Percentiles rank a stretch among this genome's conserved stretches.
Evolutionary conservation across 2,329 filamentous ascomycete species (phyloP).

Genomic region (Beauveria medogensis): DNA sequence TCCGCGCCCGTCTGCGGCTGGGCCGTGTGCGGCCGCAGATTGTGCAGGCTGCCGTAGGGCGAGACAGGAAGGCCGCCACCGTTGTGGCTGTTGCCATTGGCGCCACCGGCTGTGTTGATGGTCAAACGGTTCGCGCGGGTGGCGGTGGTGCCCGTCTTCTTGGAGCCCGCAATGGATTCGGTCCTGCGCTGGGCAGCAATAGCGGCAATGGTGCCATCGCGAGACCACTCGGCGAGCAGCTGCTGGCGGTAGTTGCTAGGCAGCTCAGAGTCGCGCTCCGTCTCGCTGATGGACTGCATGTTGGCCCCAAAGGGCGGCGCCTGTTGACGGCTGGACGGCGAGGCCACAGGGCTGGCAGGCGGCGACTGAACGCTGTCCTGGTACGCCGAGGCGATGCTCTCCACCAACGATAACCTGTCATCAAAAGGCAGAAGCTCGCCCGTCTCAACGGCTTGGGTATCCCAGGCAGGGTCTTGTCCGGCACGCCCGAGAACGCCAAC

Average conservation of each 20-base stretch:
- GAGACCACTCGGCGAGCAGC: slow-evolving; percentile 73
- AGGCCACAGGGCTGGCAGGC: slow-evolving; percentile 59
- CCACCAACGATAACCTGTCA: slow-evolving; percentile 61
- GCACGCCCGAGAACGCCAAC: slow-evolving; percentile 47
- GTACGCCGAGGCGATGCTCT: slow-evolving; percentile 67
- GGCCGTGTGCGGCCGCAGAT: slow-evolving; percentile 41
- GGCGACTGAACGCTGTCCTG: slow-evolving; percentile 53
- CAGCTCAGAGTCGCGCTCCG: slow-evolving; percentile 44
- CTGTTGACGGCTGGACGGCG: slow-evolving; percentile 51
- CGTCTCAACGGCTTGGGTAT: slow-evolving; percentile 47
- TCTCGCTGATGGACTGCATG: slow-evolving; percentile 30
- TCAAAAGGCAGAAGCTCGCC: slow-evolving; percentile 69
- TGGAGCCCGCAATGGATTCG: slow-evolving; percentile 68
- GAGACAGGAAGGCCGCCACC: slow-evolving; percentile 31
- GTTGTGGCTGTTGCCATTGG: slow-evolving; percentile 25
- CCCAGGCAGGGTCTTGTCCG: slow-evolving; percentile 36
- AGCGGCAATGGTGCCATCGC: slow-evolving; percentile 61
- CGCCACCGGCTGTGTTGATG: slow-evolving; percentile 38
- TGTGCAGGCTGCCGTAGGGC: slow-evolving; percentile 42
- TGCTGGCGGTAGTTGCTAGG: slow-evolving; percentile 62
- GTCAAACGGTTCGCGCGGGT: slow-evolving; percentile 47
- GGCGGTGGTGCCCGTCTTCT: slow-evolving; percentile 52
- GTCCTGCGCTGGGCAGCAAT: slow-evolving; percentile 63
- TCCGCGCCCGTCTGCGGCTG: slow-evolving; percentile 27
- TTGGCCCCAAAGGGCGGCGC: slow-evolving; percentile 52